Conservation (phyloP, 192 early-diverging fungal species). For the Entomortierella lignicola region DNA sequence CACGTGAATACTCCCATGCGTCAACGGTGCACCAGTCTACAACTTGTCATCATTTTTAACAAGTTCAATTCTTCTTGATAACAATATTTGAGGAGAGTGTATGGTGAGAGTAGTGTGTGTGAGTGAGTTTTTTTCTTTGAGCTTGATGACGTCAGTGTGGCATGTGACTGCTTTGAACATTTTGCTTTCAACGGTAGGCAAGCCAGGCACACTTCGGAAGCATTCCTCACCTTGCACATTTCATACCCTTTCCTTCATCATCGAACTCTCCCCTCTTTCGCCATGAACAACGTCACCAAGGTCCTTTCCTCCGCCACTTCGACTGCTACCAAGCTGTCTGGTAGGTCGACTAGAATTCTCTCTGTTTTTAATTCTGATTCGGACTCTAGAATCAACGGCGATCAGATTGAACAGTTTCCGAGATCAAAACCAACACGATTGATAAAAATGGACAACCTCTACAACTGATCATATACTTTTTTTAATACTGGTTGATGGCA, state of each 20-base stretch:
- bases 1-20: too few species aligned
- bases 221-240: background rate
- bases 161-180: background rate
- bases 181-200: background rate
- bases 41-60: too few species aligned
- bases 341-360: slow-evolving; percentile 15
- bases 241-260: slow-evolving; percentile 18
- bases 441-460: background rate
- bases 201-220: slow-evolving; percentile 1
- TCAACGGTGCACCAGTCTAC: too few species aligned
- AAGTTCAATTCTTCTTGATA: too few species aligned
- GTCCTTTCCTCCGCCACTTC: slow-evolving; percentile 27
- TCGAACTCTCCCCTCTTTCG: background rate
- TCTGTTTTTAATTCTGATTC: background rate
- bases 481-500: too few species aligned
- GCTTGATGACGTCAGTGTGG: background rate
- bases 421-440: background rate
- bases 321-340: slow-evolving; percentile 46
- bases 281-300: slow-evolving; percentile 52
- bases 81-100: too few species aligned
- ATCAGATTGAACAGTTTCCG: background rate
- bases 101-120: too few species aligned
- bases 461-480: too few species aligned
- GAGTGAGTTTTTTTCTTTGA: too few species aligned
- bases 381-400: background rate